Evolutionary conservation across 2,329 filamentous ascomycete species (phyloP).

Genomic region (Trichophyton equinum): DNA sequence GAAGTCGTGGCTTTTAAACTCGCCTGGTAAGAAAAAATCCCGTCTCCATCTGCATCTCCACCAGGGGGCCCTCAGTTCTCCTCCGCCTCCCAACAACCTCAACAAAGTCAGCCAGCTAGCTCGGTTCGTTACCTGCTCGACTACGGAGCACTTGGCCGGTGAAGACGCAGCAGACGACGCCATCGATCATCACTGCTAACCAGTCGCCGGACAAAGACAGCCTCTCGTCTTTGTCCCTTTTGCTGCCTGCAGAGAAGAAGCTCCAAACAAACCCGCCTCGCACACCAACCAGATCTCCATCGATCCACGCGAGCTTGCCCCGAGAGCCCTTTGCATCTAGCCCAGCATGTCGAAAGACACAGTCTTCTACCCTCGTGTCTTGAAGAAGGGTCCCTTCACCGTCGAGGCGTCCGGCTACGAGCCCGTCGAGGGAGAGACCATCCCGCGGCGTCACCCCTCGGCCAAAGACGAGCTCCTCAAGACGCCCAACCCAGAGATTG

Average conservation of each 20-base stretch:
- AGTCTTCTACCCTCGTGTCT: conserved; percentile 37
- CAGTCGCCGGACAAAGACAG: not conserved
- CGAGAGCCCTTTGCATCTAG: not conserved
- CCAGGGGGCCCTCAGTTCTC: not conserved
- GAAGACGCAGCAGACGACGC: not conserved
- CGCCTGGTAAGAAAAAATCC: too few species aligned
- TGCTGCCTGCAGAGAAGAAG: not conserved
- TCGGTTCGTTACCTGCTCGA: not conserved
- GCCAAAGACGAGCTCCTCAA: conserved; percentile 58
- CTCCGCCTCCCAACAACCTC: not conserved
- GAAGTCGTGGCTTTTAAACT: not conserved
- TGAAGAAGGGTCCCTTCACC: conserved; percentile 61
- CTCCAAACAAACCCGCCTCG: not conserved
- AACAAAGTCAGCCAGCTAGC: not conserved
- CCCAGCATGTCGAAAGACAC: conserved; percentile 20
- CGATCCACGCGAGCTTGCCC: not conserved
- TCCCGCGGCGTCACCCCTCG: conserved; percentile 61
- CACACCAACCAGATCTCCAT: not conserved
- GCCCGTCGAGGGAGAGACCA: conserved; percentile 67
- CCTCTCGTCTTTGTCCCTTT: not conserved
- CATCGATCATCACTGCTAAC: too few species aligned
- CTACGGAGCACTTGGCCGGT: not conserved
- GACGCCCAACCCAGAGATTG: conserved; percentile 54
- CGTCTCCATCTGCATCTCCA: not conserved
- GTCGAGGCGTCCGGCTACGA: conserved; percentile 57